These are phyloP conservation scores for Penstemon barbatus DNA, from an alignment of 257 asterid species.

Conservation along the genomic window DNA sequence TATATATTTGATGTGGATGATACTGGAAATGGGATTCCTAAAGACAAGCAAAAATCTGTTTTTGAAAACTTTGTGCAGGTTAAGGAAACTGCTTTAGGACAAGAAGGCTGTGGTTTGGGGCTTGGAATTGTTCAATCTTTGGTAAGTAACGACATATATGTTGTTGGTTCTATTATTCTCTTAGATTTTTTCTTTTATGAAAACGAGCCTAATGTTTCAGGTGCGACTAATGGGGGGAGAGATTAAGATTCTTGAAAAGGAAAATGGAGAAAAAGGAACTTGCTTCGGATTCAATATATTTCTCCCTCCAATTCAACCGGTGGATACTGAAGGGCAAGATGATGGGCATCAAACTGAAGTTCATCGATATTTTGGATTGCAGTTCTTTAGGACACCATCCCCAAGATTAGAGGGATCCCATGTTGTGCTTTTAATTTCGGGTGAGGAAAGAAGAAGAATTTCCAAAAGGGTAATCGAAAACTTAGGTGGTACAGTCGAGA, in stretches of 20 bases:
- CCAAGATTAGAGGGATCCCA: too few species aligned
- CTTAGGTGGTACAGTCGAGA: too few species aligned
- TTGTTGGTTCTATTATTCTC: too few species aligned
- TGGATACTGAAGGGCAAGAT: background rate
- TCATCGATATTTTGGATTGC: too few species aligned
- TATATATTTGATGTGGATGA: slow-evolving; percentile 48
- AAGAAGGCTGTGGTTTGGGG: slow-evolving; percentile 50
- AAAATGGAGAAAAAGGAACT: slow-evolving; percentile 40
- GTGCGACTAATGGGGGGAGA: slow-evolving; percentile 56
- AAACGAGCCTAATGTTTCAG: slow-evolving; percentile 6
- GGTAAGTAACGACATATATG: slow-evolving; percentile 25
- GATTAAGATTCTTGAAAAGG: slow-evolving; percentile 41
- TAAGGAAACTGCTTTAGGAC: slow-evolving; percentile 34
- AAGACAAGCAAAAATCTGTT: slow-evolving; percentile 18
- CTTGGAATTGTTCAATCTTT: slow-evolving; percentile 46
- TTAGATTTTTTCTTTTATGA: background rate
- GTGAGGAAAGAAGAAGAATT: too few species aligned
- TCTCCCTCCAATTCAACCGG: background rate
- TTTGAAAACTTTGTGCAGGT: slow-evolving; percentile 55
- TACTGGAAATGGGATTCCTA: slow-evolving; percentile 51
- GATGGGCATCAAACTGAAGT: too few species aligned
- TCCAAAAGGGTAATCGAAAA: too few species aligned
- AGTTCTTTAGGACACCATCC: too few species aligned
- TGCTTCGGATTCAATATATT: slow-evolving; percentile 42
- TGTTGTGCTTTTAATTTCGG: too few species aligned